Base-by-base conservation (phyloP, 768 basidiomycete genomes). In the Amanita molliuscula region DNA sequence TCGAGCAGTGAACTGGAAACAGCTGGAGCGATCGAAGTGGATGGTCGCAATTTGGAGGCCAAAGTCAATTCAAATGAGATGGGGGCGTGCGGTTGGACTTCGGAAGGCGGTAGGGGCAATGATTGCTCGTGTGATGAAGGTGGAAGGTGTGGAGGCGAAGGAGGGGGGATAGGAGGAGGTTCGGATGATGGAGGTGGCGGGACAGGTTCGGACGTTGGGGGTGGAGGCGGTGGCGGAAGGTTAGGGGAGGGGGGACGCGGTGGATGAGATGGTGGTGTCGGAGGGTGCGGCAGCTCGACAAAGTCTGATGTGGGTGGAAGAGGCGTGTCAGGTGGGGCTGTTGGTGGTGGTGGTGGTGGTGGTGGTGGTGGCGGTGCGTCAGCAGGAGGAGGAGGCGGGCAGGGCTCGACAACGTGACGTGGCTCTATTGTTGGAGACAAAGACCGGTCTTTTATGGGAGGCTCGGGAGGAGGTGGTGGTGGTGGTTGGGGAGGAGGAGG, bases 31-130 rank as follows among this genome's bases (percentile, higher is more conserved):
- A 48, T 28, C 9, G 36, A 20, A 18, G 31, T 48, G 8, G 38
- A 23, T 42, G 25, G 29, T 43, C 35, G 37, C 13, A 21, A 18
- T 41, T 48, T 48, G 50, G 35, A 26, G 23, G 41, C 11, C 23
- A 33, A 31, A 11, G 33, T 48, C 23, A 47, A 21, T 36, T 41
- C 47, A 20, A 23, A 55, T 53, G 38, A 46, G 45, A 53, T 48
- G 11, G 41, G 44, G 31, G 49, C 51, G 51, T 18, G 62, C 56
- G 47, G 62, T 0, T 70, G 71, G 0, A 68, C 65, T 2, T 69
- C 61, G 38, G 66, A 63, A 21, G 70, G 64, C 36, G 71, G 64
- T 4, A 71, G 67, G 25, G 64, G 65, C 5, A 68, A 65, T 3
- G 70, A 63, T 42, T 59, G 59, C 28, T 64, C 58, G 7, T 57